Percentiles rank a stretch among this genome's conserved stretches.
Conservation (phyloP, 192 early-diverging fungal species). For the Globomyces pollinis-pini region DNA sequence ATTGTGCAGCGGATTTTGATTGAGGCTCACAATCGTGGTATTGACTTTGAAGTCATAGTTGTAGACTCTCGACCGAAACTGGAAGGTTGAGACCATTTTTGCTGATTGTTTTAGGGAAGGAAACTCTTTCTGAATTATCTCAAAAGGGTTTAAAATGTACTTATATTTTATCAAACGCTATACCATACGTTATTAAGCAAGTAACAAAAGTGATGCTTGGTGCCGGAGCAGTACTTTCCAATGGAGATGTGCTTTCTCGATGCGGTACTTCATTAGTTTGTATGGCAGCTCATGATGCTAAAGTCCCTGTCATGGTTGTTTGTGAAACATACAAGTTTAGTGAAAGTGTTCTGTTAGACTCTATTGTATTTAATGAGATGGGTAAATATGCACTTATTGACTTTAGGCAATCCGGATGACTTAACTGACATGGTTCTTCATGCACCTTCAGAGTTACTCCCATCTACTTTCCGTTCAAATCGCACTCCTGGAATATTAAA, state of each 20-base stretch:
- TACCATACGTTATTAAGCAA: constrained; percentile 71
- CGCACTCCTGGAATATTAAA: constrained; percentile 21
- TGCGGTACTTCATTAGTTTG: constrained; percentile 86
- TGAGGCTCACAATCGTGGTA: constrained; percentile 63
- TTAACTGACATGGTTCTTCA: constrained; percentile 61
- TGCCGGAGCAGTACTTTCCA: constrained; percentile 83
- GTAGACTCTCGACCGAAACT: constrained; percentile 81
- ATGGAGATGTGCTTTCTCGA: constrained; percentile 86
- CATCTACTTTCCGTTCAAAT: background rate
- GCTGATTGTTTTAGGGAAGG: constrained; percentile 41
- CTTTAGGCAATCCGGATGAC: constrained; percentile 68
- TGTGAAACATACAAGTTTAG: constrained; percentile 97
- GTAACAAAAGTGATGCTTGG: constrained; percentile 93
- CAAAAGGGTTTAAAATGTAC: constrained; percentile 64
- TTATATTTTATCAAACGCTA: constrained; percentile 57
- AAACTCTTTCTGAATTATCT: constrained; percentile 50
- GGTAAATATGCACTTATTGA: constrained; percentile 30
- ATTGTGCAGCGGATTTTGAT: constrained; percentile 72
- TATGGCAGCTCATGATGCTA: constrained; percentile 76
- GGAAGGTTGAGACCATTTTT: constrained; percentile 76
- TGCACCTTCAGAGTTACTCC: constrained; percentile 17
- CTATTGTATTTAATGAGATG: constrained; percentile 94
- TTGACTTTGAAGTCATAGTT: constrained; percentile 85
- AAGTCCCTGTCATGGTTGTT: constrained; percentile 91
- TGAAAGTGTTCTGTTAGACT: constrained; percentile 82